These are phyloP conservation scores for Viridothelium virens DNA, from an alignment of 495 filamentous ascomycete species.

Conservation along the genomic window DNA sequence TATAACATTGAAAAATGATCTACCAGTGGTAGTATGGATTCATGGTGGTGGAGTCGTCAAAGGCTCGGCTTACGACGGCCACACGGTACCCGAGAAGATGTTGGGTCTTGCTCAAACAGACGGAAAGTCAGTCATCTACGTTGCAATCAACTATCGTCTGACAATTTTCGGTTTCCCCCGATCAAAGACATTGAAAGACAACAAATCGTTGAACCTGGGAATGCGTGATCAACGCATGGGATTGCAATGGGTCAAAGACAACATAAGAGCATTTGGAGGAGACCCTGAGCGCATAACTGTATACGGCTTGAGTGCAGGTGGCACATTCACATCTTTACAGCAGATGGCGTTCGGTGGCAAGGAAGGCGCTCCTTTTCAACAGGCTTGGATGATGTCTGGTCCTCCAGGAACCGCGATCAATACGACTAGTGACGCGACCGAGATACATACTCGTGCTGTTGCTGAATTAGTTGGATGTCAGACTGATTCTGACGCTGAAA, in stretches of 20 bases:
- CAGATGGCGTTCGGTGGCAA: slow-evolving; percentile 15
- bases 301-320: slow-evolving; percentile 17
- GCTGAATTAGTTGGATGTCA: slow-evolving; percentile 20
- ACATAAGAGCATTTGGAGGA: slow-evolving; percentile 49
- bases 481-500: slow-evolving; percentile 23
- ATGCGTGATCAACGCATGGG: slow-evolving; percentile 26
- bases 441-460: slow-evolving; percentile 28
- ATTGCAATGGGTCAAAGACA: slow-evolving; percentile 34
- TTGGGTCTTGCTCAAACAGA: slow-evolving; percentile 4
- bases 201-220: slow-evolving; percentile 24
- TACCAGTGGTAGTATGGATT: slow-evolving; percentile 11
- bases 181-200: slow-evolving; percentile 28
- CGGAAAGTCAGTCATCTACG: slow-evolving; percentile 55
- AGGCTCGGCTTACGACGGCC: slow-evolving; percentile 14
- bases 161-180: slow-evolving; percentile 22
- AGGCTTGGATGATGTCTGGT: slow-evolving; percentile 40
- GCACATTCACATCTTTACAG: slow-evolving; percentile 14
- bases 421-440: slow-evolving; percentile 33
- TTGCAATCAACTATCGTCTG: slow-evolving; percentile 55
- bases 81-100: slow-evolving; percentile 12
- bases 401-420: slow-evolving; percentile 40
- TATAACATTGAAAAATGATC: not conserved
- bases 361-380: slow-evolving; percentile 15
- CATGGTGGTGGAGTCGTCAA: slow-evolving; percentile 17
- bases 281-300: slow-evolving; percentile 34